Percentiles rank a stretch among this genome's conserved stretches.
phyloP scores from a whole-genome alignment of 2,329 filamentous ascomycete genomes.

The Hymenoscyphus albidus region DNA sequence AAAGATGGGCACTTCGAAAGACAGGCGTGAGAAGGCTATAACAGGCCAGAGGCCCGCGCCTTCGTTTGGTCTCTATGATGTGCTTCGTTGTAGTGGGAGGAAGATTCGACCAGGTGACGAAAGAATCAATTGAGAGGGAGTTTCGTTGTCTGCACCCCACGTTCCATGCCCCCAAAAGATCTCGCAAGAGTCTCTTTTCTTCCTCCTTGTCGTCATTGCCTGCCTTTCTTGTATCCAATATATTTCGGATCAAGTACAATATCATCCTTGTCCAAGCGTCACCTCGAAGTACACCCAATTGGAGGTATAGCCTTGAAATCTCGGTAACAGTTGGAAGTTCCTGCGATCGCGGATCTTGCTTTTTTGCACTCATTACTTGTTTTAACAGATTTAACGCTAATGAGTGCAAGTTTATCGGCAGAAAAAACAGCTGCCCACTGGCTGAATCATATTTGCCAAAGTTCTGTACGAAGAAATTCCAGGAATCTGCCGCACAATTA shows the following conservation, averaged over 20 bases:
- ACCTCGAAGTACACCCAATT: conserved; percentile 26
- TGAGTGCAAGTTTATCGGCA: conserved; percentile 22
- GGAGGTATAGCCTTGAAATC: conserved; percentile 25
- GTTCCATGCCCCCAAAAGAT: conserved; percentile 34
- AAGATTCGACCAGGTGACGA: conserved; percentile 28
- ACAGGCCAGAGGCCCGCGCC: conserved; percentile 14
- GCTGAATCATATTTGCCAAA: conserved; percentile 24
- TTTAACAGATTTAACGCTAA: conserved; percentile 21
- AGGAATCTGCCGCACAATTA: conserved; percentile 25
- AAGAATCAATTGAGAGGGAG: conserved; percentile 8
- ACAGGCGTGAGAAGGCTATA: conserved; percentile 26
- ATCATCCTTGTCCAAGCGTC: conserved; percentile 31
- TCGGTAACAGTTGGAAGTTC: conserved; percentile 30
- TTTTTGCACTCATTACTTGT: conserved; percentile 25
- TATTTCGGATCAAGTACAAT: conserved; percentile 20
- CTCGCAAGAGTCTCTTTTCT: conserved; percentile 20
- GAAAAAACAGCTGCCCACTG: conserved; percentile 7
- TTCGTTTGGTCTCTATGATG: conserved; percentile 13
- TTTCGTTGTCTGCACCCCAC: conserved; percentile 24
- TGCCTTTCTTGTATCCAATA: conserved; percentile 18
- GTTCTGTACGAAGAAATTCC: conserved; percentile 33
- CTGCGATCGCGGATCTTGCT: conserved; percentile 19
- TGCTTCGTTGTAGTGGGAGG: conserved; percentile 17
- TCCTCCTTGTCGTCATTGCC: background rate
- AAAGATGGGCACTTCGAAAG: conserved; percentile 16